These are phyloP conservation scores for Diaporthe destruens DNA, from an alignment of 2,329 filamentous ascomycete species.

Conservation along the genomic window DNA sequence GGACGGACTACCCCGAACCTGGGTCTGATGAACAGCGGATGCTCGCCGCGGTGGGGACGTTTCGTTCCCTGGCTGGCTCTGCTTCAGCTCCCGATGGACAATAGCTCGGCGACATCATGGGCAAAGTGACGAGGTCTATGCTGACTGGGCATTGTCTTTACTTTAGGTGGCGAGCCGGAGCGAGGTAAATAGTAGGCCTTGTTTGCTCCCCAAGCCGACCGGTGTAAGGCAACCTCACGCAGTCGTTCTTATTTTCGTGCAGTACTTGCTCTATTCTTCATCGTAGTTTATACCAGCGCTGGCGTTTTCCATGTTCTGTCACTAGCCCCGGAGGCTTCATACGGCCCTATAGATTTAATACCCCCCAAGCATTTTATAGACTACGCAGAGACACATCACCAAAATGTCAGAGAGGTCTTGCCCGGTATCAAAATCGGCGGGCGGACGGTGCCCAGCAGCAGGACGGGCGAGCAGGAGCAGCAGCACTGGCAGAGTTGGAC, in stretches of 20 bases:
- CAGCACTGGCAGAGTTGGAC: constrained; percentile 50
- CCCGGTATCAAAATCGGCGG: constrained; percentile 48
- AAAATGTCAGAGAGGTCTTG: constrained; percentile 47
- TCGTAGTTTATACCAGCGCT: constrained; percentile 30
- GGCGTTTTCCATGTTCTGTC: constrained; percentile 15
- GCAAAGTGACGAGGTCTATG: background rate
- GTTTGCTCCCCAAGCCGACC: constrained; percentile 7
- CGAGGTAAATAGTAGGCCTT: constrained; percentile 22
- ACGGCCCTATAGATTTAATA: constrained; percentile 24
- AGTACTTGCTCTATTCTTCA: constrained; percentile 6
- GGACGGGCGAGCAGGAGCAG: constrained; percentile 45
- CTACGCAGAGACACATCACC: background rate
- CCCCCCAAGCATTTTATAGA: background rate
- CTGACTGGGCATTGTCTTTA: background rate
- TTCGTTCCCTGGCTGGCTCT: constrained; percentile 24
- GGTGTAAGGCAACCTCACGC: background rate
- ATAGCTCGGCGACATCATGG: background rate
- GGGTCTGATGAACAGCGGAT: background rate
- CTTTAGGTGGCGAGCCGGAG: background rate
- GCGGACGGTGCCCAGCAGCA: constrained; percentile 48
- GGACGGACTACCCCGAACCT: background rate
- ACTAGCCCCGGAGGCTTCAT: constrained; percentile 11
- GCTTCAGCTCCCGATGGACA: constrained; percentile 16
- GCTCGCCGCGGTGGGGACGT: constrained; percentile 17
- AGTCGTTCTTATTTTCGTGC: background rate